phyloP scores from a whole-genome alignment of 1,139 yeast species.

The Casaregolazyma suthepensis region DNA sequence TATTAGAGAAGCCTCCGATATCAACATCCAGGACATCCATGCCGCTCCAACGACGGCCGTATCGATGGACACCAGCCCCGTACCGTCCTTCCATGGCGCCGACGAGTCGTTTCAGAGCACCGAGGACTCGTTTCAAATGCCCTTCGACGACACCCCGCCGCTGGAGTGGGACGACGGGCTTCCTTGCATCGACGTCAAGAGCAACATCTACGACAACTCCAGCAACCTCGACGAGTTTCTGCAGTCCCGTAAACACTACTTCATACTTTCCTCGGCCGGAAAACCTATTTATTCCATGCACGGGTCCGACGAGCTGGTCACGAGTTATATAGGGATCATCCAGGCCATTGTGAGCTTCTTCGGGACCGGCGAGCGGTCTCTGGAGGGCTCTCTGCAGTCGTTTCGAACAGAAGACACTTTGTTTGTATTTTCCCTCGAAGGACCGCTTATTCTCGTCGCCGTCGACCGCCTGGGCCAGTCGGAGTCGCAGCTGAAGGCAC shows the following conservation, averaged over 20 bases:
- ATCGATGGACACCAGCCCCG: neutral
- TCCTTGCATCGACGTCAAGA: neutral
- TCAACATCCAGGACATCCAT: neutral
- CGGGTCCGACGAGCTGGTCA: slow-evolving; percentile 64
- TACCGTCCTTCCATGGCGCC: neutral
- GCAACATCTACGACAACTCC: slow-evolving; percentile 1
- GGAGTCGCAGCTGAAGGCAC: slow-evolving; percentile 52
- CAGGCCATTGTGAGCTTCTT: slow-evolving; percentile 63
- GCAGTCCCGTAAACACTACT: slow-evolving; percentile 57
- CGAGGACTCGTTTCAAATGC: neutral
- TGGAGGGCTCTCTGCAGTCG: slow-evolving; percentile 16
- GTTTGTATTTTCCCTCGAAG: slow-evolving; percentile 56
- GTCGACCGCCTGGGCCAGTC: slow-evolving; percentile 53
- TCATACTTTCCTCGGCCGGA: slow-evolving; percentile 85
- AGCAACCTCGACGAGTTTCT: slow-evolving; percentile 31
- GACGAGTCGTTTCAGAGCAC: neutral
- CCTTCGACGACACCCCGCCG: neutral
- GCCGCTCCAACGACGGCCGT: neutral
- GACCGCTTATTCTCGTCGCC: slow-evolving; percentile 72
- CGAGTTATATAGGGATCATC: slow-evolving; percentile 61
- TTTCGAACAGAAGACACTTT: slow-evolving; percentile 37
- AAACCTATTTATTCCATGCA: slow-evolving; percentile 83
- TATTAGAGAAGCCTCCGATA: neutral
- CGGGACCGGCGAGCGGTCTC: slow-evolving; percentile 8
- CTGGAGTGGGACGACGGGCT: slow-evolving; percentile 1